phyloP scores from a whole-genome alignment of 2,329 filamentous ascomycete genomes.

The Claviceps pusilla region DNA sequence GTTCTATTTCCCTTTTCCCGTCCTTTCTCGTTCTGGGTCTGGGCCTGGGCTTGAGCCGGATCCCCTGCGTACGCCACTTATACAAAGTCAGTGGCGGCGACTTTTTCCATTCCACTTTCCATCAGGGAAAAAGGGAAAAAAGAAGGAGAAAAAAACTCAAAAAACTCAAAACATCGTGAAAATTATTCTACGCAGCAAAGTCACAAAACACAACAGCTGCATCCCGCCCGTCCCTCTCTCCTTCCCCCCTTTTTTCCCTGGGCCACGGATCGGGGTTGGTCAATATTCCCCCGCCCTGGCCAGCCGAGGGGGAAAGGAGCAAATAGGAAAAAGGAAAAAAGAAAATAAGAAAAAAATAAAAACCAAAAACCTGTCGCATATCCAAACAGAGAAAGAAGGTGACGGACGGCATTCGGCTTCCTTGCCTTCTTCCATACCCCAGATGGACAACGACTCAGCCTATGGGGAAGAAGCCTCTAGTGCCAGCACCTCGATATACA shows the following conservation, averaged over 20 bases:
- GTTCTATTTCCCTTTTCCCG: no score
- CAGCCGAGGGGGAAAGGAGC: background rate
- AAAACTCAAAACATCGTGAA: background rate
- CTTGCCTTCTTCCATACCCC: background rate
- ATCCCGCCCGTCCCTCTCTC: background rate
- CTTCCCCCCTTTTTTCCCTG: background rate
- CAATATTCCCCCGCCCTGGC: background rate
- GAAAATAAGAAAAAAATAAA: background rate
- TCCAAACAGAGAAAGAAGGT: background rate
- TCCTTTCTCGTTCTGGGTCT: background rate
- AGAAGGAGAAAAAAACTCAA: no score
- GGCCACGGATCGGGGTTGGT: background rate
- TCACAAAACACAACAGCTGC: background rate
- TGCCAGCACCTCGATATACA: constrained; percentile 15
- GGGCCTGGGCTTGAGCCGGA: background rate
- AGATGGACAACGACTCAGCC: constrained; percentile 7
- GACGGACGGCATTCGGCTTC: background rate
- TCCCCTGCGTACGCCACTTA: background rate
- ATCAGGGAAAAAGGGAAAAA: background rate
- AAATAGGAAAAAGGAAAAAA: background rate
- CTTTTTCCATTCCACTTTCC: background rate
- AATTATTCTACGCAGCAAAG: background rate
- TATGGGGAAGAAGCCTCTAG: constrained; percentile 7
- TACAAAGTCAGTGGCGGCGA: background rate
- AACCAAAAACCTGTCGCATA: background rate